Base-by-base conservation (phyloP, 2,329 filamentous ascomycete genomes). In the Xylariaceae sp. region DNA sequence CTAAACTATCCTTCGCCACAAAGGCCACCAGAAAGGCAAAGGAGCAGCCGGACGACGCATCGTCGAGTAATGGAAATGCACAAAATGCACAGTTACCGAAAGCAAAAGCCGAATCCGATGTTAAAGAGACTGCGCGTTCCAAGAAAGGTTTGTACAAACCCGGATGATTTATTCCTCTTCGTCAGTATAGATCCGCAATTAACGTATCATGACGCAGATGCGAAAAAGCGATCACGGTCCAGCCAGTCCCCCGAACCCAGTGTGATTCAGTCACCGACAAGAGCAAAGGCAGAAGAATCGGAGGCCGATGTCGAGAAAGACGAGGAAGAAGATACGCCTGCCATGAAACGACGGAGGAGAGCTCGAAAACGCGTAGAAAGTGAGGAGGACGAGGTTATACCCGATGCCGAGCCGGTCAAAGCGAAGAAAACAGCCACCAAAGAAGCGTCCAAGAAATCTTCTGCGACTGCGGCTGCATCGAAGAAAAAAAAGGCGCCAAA, bases 1-100 rank as follows among this genome's bases (percentile, higher is more conserved):
- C 88, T 1, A 94, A 85, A 63, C 74, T 95, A 40, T 80, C 87
- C 0, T 95, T 95, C 67, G 83, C 84, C 37, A 84, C 83, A 47
- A 84, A 82, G 66, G 47, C 75, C 2, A 39, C 64, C 26, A 67
- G 71, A 58, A 73, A 72, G 62, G 59, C 68, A 46, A 68, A 71
- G 49, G 58, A 68, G 8, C 67, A 69, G 19, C 26, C 47, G 27
- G 61, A 64, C 41, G 64, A 68, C 59, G 63, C 62, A 49, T 51
- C 58, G 29, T 32, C 59, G 30, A 54, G 55, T 44, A 59, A 60
- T 31, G 48, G 37, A 19, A 19, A 19, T 19, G 19, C 19, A 19
- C 49, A 40, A 41, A 58, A 60, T 12, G 44, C 57, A 26, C 35
- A 60, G n/a, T 56, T 60, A 32, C 49, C 57, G 6, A 62, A 64